These are phyloP conservation scores for Curvularia sp. DNA, from an alignment of 2,329 filamentous ascomycete species.

Conservation along the genomic window DNA sequence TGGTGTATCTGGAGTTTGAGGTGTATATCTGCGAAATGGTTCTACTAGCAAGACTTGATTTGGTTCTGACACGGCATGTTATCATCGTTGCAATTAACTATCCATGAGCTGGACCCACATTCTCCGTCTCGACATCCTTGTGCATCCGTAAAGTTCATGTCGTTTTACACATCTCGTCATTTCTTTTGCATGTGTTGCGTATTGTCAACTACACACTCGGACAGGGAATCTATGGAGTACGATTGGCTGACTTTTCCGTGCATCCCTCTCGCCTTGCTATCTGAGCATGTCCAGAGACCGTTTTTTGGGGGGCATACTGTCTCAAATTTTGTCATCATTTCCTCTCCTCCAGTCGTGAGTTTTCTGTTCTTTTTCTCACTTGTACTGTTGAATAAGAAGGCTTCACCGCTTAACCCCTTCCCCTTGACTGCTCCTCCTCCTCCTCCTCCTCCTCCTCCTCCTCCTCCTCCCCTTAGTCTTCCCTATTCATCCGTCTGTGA, in stretches of 20 bases:
- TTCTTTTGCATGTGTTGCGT: neutral
- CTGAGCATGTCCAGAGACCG: neutral
- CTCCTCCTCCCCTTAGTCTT: slow-evolving; percentile 17
- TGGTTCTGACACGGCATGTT: neutral
- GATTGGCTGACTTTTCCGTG: neutral
- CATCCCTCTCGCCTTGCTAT: neutral
- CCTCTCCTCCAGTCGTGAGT: no score
- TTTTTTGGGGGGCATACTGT: no score
- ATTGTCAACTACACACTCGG: neutral
- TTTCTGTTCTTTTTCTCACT: no score
- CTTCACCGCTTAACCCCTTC: no score
- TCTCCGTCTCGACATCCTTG: neutral
- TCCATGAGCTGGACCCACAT: neutral
- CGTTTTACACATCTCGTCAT: neutral
- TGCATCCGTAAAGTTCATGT: neutral
- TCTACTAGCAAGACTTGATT: slow-evolving; percentile 1
- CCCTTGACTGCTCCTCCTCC: no score
- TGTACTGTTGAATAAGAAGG: no score
- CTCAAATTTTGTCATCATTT: no score
- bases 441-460: no score
- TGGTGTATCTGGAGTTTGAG: slow-evolving; percentile 16
- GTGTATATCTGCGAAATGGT: slow-evolving; percentile 4
- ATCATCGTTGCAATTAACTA: neutral
- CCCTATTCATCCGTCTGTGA: slow-evolving; percentile 11
- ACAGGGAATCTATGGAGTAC: neutral